phyloP scores from a whole-genome alignment of 352 stramenopile genomes.

The Phytophthora tubulina region DNA sequence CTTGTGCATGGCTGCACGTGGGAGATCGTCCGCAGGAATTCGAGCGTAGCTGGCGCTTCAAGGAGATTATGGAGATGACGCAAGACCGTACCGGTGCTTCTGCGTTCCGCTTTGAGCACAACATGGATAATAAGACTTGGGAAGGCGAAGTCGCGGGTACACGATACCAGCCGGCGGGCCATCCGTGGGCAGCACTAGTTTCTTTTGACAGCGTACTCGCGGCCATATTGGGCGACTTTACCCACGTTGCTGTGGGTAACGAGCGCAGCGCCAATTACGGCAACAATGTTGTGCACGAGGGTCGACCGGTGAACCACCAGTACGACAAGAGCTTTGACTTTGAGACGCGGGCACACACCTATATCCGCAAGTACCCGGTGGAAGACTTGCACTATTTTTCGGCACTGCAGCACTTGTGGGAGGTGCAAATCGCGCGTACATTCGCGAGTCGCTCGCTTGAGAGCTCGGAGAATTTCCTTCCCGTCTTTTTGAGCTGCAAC shows the following conservation, averaged over 20 bases:
- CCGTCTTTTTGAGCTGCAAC: slow-evolving; percentile 58
- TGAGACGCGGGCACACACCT: slow-evolving; percentile 41
- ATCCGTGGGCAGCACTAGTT: slow-evolving; percentile 51
- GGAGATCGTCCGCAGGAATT: slow-evolving; percentile 48
- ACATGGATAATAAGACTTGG: slow-evolving; percentile 46
- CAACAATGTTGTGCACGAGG: slow-evolving; percentile 50
- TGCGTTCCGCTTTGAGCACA: slow-evolving; percentile 45
- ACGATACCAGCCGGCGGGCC: slow-evolving; percentile 42
- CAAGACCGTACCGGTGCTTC: slow-evolving; percentile 21
- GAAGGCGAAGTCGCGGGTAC: slow-evolving; percentile 36
- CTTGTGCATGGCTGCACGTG: slow-evolving; percentile 48
- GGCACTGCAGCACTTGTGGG: slow-evolving; percentile 53
- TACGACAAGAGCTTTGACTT: slow-evolving; percentile 64
- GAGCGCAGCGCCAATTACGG: slow-evolving; percentile 53
- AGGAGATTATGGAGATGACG: slow-evolving; percentile 45
- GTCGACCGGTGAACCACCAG: slow-evolving; percentile 51
- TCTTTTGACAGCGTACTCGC: slow-evolving; percentile 52
- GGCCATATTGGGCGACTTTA: slow-evolving; percentile 43
- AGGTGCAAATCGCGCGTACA: slow-evolving; percentile 53
- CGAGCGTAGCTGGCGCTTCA: slow-evolving; percentile 46
- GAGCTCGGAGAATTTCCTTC: slow-evolving; percentile 40
- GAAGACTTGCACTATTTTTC: slow-evolving; percentile 56
- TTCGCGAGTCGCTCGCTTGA: slow-evolving; percentile 43
- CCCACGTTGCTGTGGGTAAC: slow-evolving; percentile 50
- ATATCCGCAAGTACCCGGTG: slow-evolving; percentile 51